phyloP scores from a whole-genome alignment of 2,329 filamentous ascomycete genomes.

The Fusarium sp. region DNA sequence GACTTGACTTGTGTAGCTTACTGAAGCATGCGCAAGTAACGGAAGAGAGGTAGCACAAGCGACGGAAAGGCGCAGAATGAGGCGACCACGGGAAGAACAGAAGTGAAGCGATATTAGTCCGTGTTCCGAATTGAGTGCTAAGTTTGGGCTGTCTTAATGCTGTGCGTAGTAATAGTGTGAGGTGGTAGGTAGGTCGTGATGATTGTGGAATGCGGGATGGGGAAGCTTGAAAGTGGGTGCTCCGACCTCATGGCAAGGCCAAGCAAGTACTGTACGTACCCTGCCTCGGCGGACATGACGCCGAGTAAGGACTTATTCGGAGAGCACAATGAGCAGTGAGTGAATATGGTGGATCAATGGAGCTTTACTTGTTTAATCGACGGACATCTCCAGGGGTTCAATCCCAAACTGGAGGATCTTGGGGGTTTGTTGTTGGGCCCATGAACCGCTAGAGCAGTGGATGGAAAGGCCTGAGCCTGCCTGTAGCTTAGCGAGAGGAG shows the following conservation, averaged over 20 bases:
- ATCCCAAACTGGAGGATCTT: background rate
- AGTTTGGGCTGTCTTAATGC: constrained; percentile 7
- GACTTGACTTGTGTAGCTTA: constrained; percentile 37
- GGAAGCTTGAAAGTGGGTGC: constrained; percentile 43
- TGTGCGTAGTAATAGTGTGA: constrained; percentile 16
- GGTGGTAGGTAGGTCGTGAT: constrained; percentile 35
- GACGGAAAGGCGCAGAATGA: constrained; percentile 32
- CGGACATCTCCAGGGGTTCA: constrained; percentile 6
- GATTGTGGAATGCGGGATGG: constrained; percentile 42
- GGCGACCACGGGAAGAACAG: constrained; percentile 1
- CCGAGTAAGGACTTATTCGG: background rate
- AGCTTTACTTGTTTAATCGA: constrained; percentile 10
- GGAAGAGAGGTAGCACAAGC: constrained; percentile 31
- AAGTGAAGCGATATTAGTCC: constrained; percentile 4
- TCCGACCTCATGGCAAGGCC: constrained; percentile 6
- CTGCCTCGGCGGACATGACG: constrained; percentile 16
- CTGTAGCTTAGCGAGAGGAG: background rate
- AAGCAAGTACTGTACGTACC: constrained; percentile 6
- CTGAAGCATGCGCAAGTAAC: constrained; percentile 35
- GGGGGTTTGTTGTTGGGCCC: constrained; percentile 18
- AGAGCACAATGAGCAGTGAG: background rate
- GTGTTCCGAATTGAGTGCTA: constrained; percentile 9
- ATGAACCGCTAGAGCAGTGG: constrained; percentile 11
- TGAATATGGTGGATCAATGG: constrained; percentile 12
- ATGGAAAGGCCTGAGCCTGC: constrained; percentile 20